phyloP scores from a whole-genome alignment of 352 stramenopile genomes.

The Phytophthora macrochlamydospora region DNA sequence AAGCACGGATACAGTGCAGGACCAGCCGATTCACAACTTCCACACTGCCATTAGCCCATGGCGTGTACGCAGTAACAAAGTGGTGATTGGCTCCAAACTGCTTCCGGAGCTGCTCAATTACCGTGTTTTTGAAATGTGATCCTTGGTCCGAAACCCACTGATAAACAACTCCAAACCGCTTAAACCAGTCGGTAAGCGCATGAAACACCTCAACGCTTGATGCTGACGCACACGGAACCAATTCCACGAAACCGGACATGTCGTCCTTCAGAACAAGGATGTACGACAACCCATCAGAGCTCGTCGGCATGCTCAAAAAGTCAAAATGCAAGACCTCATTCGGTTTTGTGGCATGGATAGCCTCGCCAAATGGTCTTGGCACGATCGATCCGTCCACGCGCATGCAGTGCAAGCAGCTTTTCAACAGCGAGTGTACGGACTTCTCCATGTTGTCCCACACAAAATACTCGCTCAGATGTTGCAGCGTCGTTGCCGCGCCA shows the following conservation, averaged over 20 bases:
- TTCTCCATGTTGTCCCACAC: conserved; percentile 8
- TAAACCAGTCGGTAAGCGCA: conserved; percentile 32
- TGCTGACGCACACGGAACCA: conserved; percentile 17
- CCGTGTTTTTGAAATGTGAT: conserved; percentile 13
- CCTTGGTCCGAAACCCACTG: conserved; percentile 37
- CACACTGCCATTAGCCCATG: neutral
- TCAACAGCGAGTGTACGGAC: conserved; percentile 13
- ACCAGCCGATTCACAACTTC: neutral
- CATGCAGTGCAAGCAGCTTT: conserved; percentile 22
- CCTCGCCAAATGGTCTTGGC: conserved; percentile 20
- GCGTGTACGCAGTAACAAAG: neutral
- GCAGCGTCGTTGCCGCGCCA: conserved; percentile 15
- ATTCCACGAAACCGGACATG: conserved; percentile 31
- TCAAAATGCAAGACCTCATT: conserved; percentile 48
- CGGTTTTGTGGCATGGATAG: conserved; percentile 27
- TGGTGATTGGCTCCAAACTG: neutral
- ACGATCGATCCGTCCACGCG: neutral
- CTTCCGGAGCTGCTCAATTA: neutral
- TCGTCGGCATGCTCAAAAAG: conserved; percentile 17
- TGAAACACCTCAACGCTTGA: neutral
- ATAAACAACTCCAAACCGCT: conserved; percentile 22
- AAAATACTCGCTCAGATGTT: conserved; percentile 8
- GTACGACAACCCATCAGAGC: conserved; percentile 7
- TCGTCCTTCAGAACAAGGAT: conserved; percentile 37
- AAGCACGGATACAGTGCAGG: neutral